These are phyloP conservation scores for Priceomyces medius DNA, from an alignment of 805 yeast species.

Conservation along the genomic window DNA sequence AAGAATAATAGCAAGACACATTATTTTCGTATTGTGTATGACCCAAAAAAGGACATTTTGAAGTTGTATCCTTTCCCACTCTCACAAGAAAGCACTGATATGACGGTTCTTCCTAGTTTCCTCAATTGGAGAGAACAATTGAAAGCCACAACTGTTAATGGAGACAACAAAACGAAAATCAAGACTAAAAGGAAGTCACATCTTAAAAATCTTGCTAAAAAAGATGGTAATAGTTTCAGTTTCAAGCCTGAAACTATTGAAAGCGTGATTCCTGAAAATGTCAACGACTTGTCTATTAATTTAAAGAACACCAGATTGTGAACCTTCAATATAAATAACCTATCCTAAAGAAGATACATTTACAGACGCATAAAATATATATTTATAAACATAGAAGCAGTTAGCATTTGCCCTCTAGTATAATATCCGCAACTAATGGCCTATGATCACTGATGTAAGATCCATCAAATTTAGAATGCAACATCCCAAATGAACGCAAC, in stretches of 20 bases:
- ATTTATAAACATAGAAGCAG: background rate
- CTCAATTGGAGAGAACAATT: constrained; percentile 4
- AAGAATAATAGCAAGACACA: background rate
- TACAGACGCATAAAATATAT: too few species aligned
- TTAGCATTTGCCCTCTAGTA: constrained; percentile 5
- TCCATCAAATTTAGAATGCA: constrained; percentile 33
- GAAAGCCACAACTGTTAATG: background rate
- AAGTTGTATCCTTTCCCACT: constrained; percentile 5
- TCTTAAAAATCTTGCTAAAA: too few species aligned
- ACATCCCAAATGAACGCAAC: constrained; percentile 31
- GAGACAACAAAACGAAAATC: too few species aligned
- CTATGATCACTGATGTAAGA: constrained; percentile 42
- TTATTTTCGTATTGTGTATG: constrained; percentile 2
- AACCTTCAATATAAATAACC: too few species aligned
- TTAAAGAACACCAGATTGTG: too few species aligned
- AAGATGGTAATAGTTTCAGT: too few species aligned
- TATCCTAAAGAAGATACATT: too few species aligned
- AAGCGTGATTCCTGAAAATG: too few species aligned
- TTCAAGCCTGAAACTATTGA: too few species aligned
- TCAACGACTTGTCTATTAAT: too few species aligned
- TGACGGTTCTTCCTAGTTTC: constrained; percentile 7
- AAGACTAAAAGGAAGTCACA: too few species aligned
- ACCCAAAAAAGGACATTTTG: constrained; percentile 1
- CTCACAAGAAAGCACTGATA: constrained; percentile 1
- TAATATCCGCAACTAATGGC: constrained; percentile 31